phyloP scores from a whole-genome alignment of 2,329 filamentous ascomycete species.

The Malbranchea zuffiana region DNA sequence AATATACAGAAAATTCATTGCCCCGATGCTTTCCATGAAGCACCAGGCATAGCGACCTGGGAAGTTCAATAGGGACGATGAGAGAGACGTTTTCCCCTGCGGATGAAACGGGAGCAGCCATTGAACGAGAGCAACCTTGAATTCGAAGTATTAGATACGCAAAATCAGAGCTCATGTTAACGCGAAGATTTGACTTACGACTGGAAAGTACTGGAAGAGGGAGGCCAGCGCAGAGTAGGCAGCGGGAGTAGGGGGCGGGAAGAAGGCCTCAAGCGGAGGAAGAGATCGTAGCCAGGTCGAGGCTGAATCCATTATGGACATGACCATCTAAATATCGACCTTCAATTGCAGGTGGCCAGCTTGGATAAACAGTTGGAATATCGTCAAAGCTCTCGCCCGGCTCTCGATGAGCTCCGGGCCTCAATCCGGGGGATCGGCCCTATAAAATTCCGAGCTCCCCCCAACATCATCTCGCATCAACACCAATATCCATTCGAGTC shows the following conservation, averaged over 20 bases:
- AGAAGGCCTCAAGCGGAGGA: slow-evolving; percentile 22
- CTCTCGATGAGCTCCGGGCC: too few relatives aligned
- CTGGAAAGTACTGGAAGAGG: slow-evolving; percentile 35
- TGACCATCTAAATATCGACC: too few relatives aligned
- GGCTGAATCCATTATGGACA: slow-evolving; percentile 26
- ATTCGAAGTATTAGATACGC: neutral
- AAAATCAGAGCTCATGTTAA: slow-evolving; percentile 1
- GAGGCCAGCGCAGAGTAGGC: slow-evolving; percentile 28
- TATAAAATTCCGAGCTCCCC: too few relatives aligned
- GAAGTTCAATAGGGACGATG: slow-evolving; percentile 61
- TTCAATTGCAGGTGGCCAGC: too few relatives aligned
- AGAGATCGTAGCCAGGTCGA: slow-evolving; percentile 19
- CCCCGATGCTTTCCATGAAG: slow-evolving; percentile 73
- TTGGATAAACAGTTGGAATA: too few relatives aligned
- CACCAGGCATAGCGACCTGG: slow-evolving; percentile 81
- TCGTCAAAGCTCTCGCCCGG: too few relatives aligned
- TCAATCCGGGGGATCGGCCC: too few relatives aligned
- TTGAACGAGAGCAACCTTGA: slow-evolving; percentile 40
- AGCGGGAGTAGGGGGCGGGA: slow-evolving; percentile 28
- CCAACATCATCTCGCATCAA: too few relatives aligned
- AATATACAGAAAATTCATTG: slow-evolving; percentile 66
- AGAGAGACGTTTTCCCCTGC: slow-evolving; percentile 79
- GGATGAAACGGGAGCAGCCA: slow-evolving; percentile 73
- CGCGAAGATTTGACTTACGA: slow-evolving; percentile 29
- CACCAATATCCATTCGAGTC: too few relatives aligned